These are phyloP conservation scores for Auricularia auricula-judae DNA, from an alignment of 768 basidiomycete genomes.

Conservation along the genomic window DNA sequence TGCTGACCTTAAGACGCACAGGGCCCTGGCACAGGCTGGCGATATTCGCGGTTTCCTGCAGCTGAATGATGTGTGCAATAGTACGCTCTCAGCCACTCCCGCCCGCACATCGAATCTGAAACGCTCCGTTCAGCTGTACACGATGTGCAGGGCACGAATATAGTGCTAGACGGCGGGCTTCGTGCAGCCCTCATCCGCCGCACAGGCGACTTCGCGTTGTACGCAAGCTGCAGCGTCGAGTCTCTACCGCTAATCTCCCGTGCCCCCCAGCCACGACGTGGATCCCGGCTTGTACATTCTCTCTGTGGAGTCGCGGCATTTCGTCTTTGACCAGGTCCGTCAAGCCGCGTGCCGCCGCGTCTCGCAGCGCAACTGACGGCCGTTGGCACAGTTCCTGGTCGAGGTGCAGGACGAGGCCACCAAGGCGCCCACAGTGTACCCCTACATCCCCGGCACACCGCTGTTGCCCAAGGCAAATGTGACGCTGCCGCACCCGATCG, in stretches of 20 bases:
- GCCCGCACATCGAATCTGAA: slow-evolving; percentile 5
- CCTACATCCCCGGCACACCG: slow-evolving; percentile 60
- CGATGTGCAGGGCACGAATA: slow-evolving; percentile 41
- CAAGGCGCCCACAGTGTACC: slow-evolving; percentile 34
- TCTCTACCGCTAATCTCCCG: slow-evolving; percentile 2
- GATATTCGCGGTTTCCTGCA: slow-evolving; percentile 52
- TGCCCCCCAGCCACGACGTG: slow-evolving; percentile 45
- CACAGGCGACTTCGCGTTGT: slow-evolving; percentile 62
- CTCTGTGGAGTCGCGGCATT: slow-evolving; percentile 55
- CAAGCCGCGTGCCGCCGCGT: neutral
- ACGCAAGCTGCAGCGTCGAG: slow-evolving; percentile 14
- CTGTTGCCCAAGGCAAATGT: slow-evolving; percentile 41
- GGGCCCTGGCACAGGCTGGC: slow-evolving; percentile 25
- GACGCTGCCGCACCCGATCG: slow-evolving; percentile 52
- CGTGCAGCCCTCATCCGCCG: slow-evolving; percentile 39
- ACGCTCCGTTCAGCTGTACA: slow-evolving; percentile 10
- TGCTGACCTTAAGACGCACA: neutral
- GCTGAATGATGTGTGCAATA: slow-evolving; percentile 62
- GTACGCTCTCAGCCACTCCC: slow-evolving; percentile 24
- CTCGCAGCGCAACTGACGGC: too few species aligned
- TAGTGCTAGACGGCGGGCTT: slow-evolving; percentile 46
- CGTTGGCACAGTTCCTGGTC: slow-evolving; percentile 43
- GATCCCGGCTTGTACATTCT: slow-evolving; percentile 59
- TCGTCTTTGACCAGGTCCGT: slow-evolving; percentile 58
- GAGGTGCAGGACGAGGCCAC: slow-evolving; percentile 38